Evolutionary conservation across 2,329 filamentous ascomycete genomes (phyloP).

Genomic region (Dendrostoma leiphaemia): DNA sequence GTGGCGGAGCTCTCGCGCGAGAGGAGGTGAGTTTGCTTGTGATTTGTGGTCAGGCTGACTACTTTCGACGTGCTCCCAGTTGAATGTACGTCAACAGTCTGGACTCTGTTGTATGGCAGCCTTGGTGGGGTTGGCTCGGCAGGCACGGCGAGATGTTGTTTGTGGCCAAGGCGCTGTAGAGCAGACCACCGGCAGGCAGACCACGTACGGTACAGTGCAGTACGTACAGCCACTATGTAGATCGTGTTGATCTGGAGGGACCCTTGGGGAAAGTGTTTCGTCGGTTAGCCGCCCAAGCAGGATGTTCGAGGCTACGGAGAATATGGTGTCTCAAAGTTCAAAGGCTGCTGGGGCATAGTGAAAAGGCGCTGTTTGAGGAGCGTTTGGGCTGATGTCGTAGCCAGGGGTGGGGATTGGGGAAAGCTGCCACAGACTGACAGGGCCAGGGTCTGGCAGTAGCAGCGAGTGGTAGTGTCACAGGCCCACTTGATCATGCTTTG

Average conservation of each 20-base stretch:
- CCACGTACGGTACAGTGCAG: too few species aligned
- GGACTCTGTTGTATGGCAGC: background rate
- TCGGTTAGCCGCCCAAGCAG: background rate
- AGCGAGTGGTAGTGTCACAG: too few species aligned
- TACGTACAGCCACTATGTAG: too few species aligned
- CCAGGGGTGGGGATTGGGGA: background rate
- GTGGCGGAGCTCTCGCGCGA: background rate
- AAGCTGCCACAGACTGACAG: background rate
- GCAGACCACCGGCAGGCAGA: slow-evolving; percentile 4
- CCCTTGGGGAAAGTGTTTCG: background rate
- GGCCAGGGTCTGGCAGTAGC: background rate
- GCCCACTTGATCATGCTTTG: too few species aligned
- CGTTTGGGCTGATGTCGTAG: background rate
- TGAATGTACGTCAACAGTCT: background rate
- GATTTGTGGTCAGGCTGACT: background rate
- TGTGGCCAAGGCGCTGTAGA: slow-evolving; percentile 19
- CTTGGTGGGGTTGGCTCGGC: slow-evolving; percentile 12
- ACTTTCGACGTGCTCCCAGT: too few species aligned
- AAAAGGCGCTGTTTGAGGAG: background rate
- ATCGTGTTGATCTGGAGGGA: too few species aligned
- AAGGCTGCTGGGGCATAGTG: background rate
- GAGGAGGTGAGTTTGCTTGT: background rate
- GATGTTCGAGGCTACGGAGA: background rate
- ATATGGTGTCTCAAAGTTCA: background rate
- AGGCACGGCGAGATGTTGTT: background rate